phyloP scores from a whole-genome alignment of 768 basidiomycete genomes.

The Leucocoprinus birnbaumii region DNA sequence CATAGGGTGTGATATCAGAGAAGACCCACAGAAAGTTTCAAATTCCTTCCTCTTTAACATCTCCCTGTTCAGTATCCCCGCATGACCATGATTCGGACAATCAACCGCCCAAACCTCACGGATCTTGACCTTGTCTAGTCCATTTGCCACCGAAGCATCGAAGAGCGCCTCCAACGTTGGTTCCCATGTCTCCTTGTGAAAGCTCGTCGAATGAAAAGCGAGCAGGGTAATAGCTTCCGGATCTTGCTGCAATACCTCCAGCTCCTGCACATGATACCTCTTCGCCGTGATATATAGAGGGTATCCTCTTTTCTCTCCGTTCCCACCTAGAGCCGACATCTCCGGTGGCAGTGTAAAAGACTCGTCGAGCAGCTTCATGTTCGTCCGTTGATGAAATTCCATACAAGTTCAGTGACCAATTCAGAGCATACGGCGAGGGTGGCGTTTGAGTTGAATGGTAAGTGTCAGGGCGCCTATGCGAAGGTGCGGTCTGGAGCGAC shows the following conservation, averaged over 20 bases:
- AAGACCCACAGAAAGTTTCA: slow-evolving; percentile 41
- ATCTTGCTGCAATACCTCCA: slow-evolving; percentile 26
- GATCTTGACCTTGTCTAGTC: slow-evolving; percentile 28
- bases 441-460: background rate
- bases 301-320: slow-evolving; percentile 21
- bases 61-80: slow-evolving; percentile 50
- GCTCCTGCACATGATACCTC: slow-evolving; percentile 46
- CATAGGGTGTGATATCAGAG: slow-evolving; percentile 5
- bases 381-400: background rate
- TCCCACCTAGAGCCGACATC: slow-evolving; percentile 1
- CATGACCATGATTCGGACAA: slow-evolving; percentile 71
- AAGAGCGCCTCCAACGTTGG: slow-evolving; percentile 53
- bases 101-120: slow-evolving; percentile 68
- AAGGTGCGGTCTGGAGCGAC: background rate
- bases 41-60: slow-evolving; percentile 41
- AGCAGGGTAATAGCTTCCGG: slow-evolving; percentile 52
- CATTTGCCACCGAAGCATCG: slow-evolving; percentile 18
- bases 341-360: slow-evolving; percentile 11
- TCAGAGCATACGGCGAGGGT: background rate
- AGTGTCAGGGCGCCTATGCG: too few species aligned
- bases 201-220: slow-evolving; percentile 68
- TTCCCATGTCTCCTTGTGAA: slow-evolving; percentile 76
- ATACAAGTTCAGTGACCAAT: too few species aligned
- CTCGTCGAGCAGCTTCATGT: slow-evolving; percentile 3
- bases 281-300: slow-evolving; percentile 55